phyloP scores from a whole-genome alignment of 805 yeast genomes.

The Kockiozyma suomiensis region DNA sequence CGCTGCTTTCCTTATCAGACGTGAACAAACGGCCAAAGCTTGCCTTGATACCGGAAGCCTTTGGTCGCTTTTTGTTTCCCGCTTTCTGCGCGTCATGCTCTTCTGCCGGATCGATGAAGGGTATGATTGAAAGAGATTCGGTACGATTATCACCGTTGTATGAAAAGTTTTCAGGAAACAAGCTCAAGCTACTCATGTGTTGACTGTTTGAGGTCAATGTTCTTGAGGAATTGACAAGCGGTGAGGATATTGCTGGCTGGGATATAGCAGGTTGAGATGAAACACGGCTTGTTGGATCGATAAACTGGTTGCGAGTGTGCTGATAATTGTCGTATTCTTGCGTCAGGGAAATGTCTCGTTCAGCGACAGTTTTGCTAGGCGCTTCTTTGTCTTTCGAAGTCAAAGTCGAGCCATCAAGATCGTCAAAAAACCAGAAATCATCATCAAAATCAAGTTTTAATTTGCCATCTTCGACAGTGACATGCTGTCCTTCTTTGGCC shows the following conservation, averaged over 20 bases:
- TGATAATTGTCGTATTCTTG: neutral
- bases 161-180: slow-evolving; percentile 3
- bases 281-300: no score
- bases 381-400: neutral
- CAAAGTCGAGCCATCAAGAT: neutral
- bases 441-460: slow-evolving; percentile 19
- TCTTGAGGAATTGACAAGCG: neutral
- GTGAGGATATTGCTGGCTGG: neutral
- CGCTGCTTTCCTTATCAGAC: slow-evolving; percentile 10
- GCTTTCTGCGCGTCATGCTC: neutral
- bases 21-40: slow-evolving; percentile 22
- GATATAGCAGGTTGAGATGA: neutral
- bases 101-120: neutral
- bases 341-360: neutral
- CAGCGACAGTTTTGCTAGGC: neutral
- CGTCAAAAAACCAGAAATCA: slow-evolving; percentile 3
- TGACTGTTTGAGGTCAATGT: neutral
- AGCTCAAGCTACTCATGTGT: neutral
- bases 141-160: slow-evolving; percentile 8
- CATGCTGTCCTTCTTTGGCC: slow-evolving; percentile 4
- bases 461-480: slow-evolving; percentile 18
- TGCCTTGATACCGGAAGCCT: slow-evolving; percentile 17
- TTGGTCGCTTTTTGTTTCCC: slow-evolving; percentile 1
- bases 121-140: slow-evolving; percentile 12
- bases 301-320: no score